Evolutionary conservation across 2,329 filamentous ascomycete species (phyloP), one percentile per base, ranked within the genome.

Genomic region (Ustulina deusta): DNA sequence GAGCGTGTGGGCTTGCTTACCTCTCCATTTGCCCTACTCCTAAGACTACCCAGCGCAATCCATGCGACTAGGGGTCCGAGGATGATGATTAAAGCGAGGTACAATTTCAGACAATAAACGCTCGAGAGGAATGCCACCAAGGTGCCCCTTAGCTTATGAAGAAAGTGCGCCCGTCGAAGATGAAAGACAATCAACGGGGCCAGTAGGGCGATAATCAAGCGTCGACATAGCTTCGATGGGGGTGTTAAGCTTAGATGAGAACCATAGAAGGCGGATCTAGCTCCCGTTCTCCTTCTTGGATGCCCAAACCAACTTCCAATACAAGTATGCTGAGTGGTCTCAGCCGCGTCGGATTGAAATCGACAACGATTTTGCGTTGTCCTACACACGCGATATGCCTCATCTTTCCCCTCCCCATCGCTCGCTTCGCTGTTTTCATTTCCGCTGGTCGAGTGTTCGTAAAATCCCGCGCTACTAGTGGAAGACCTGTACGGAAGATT

Each of bases 41-140:
- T 42, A 29, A 54, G 38, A 42, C 56, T 40, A 29, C 68, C 63
- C 42, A 67, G 71, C 2, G 70, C 27, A 40, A 63, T 48, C 73
- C 74, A 73, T 27, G 69, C 73, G n/a, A 51, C 49, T 11, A 72
- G 10, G 40, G 71, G 66, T 40, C 69, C 74, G 56, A 74, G n/a
- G 22, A 70, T 52, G 10, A 68, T 38, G 9, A 68, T 44, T 2
- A 71, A 51, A 17, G 60, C 44, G 17, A 72, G 32, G 46, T 61
- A 70, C 63, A 54, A 69, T 61, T 13, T 27, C 6, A 58, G n/a
- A 17, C 9, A 40, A 49, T 25, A 27, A 32, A 20, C 17, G 9
- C 22, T 42, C 22, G 38, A n/a, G 7, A 61, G 20, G 5, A 62
- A 55, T 5, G 38, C 10, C 3, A 40, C 2, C 6, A 55, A 17